Base-by-base conservation (phyloP, 805 yeast species). In the Kodamaea fukazawae region DNA sequence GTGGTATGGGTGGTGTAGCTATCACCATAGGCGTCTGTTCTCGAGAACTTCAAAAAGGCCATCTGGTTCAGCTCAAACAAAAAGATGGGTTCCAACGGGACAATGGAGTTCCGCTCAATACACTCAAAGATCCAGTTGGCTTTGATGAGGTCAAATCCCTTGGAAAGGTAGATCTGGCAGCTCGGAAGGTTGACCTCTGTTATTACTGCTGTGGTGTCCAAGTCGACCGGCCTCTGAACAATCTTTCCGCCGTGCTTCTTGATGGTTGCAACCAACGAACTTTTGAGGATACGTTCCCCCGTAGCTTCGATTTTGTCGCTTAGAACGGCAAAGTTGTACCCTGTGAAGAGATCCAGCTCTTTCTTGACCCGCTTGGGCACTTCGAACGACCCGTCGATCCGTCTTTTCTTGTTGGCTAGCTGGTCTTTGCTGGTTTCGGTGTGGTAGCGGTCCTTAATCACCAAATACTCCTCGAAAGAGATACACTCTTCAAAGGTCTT, bases 121-220 rank as follows among this genome's bases (percentile, higher is more conserved):
- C 93, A 79, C 47, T 86, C 90, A 32, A 78, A 65, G 4, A 87
- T 55, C 96, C 96, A 91, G 22, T 62, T 56, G 1, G 95, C 88
- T 37, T 61, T 70, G 6, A 88, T 54, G 0, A 91, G 66, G 50
- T 82, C 86, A 48, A 71, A 76, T 0, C 84, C 84, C 12, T 55
- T 53, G 2, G 48, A 38, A 8, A 53, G 40, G 46, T 60, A 63
- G 4, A 46, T 38, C 30, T 52, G 40, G 12, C 61, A 45, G 4
- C 55, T 47, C 4, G 72, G 71, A 3, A 61, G 48, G 7, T 42
- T 28, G 10, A 45, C 47, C 36, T 63, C 65, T 25, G 63, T 56
- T 2, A 65, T 29, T 3, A 63, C 47, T 1, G 60, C 38, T 1
- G 49, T 42, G 15, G 52, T 44, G 8, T 20, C 23, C 7, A 20